Evolutionary conservation across 306 rosid genomes (phyloP).

Genomic region (Prunus fruticosa): DNA sequence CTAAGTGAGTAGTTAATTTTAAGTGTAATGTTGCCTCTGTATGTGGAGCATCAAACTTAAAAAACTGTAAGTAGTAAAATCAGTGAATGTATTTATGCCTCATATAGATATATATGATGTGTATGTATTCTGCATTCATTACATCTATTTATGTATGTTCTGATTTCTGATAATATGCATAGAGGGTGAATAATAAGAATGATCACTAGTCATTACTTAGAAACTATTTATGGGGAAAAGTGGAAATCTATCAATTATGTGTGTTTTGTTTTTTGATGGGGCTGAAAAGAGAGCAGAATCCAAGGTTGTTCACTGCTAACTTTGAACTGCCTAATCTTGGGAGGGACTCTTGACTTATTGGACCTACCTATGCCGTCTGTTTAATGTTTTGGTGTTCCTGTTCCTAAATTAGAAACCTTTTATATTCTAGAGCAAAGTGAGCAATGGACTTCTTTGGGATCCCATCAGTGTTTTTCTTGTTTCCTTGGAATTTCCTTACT

Average conservation of each 20-base stretch:
- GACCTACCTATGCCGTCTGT: neutral
- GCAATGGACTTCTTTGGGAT: neutral
- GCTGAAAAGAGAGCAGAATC: neutral
- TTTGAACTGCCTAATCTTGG: neutral
- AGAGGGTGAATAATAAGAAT: neutral
- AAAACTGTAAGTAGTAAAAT: neutral
- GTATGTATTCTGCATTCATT: no score
- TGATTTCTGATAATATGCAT: neutral
- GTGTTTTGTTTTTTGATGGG: neutral
- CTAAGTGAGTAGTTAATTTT: neutral
- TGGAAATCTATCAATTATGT: neutral
- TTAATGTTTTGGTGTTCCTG: no score
- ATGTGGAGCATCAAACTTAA: neutral
- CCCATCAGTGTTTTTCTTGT: neutral
- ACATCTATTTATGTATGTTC: neutral
- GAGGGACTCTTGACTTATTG: neutral
- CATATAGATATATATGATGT: neutral
- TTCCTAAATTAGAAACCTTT: neutral
- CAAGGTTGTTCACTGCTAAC: neutral
- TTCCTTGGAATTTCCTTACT: no score
- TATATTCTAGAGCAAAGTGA: neutral
- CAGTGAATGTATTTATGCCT: neutral
- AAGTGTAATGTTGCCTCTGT: neutral
- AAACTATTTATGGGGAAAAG: neutral
- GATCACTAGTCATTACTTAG: neutral